phyloP scores from a whole-genome alignment of 495 filamentous ascomycete species.

The Ramalina intermedia region DNA sequence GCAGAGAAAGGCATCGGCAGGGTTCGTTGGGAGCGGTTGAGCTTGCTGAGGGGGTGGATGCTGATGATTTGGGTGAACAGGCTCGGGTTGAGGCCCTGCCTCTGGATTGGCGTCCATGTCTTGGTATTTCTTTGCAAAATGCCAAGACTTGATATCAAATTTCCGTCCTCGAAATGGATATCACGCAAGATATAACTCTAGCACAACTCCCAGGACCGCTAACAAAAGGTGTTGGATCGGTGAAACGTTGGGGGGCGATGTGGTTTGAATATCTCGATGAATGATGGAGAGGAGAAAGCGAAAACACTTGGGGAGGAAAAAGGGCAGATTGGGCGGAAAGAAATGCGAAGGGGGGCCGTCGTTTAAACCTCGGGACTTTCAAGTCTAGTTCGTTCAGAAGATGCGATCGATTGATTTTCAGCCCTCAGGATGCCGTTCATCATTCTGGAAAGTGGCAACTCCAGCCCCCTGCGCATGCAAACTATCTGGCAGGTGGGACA shows the following conservation, averaged over 20 bases:
- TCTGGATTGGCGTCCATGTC: neutral
- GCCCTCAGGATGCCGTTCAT: too few relatives aligned
- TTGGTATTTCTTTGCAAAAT: neutral
- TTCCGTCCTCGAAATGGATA: neutral
- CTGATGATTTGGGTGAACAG: slow-evolving; percentile 14
- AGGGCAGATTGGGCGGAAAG: neutral
- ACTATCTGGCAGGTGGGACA: too few relatives aligned
- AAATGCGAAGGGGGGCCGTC: neutral
- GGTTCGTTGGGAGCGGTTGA: neutral
- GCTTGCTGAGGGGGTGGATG: slow-evolving; percentile 22
- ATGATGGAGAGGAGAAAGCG: neutral
- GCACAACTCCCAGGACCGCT: neutral
- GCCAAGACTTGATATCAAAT: neutral
- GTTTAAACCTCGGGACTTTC: neutral
- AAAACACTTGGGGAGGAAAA: neutral
- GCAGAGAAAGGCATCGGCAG: slow-evolving; percentile 52
- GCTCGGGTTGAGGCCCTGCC: neutral
- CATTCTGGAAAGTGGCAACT: too few relatives aligned
- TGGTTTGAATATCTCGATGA: neutral
- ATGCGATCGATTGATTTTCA: too few relatives aligned
- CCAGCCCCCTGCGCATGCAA: too few relatives aligned
- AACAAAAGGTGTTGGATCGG: neutral
- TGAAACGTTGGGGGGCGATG: neutral
- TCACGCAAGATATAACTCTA: neutral
- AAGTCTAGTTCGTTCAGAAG: too few relatives aligned